A percentile compares a stretch with the other conserved stretches of the same genome.
Evolutionary conservation across 139 green algal genomes (phyloP).

Genomic region (Chlorella sp.): DNA sequence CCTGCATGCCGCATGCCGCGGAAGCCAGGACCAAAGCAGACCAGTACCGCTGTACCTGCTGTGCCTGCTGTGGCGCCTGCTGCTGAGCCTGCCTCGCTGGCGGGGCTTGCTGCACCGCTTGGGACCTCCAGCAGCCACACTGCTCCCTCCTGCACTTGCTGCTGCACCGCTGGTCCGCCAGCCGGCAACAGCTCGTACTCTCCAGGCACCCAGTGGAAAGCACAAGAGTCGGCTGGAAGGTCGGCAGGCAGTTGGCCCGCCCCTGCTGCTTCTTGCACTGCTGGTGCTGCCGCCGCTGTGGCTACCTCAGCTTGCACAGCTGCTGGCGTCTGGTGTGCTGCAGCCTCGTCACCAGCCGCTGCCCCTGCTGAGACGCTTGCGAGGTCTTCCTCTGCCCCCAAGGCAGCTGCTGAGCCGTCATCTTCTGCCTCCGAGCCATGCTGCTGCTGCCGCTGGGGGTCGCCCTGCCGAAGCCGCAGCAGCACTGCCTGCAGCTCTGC

Average conservation of each 20-base stretch:
- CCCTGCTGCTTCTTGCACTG: background rate
- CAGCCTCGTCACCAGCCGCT: background rate
- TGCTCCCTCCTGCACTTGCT: background rate
- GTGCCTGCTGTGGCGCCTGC: background rate
- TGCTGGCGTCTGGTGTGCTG: background rate
- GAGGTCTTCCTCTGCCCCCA: background rate
- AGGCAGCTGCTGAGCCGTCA: too few species aligned
- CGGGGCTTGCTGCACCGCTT: background rate
- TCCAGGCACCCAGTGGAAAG: constrained; percentile 13
- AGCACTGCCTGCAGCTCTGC: background rate
- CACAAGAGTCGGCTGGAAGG: background rate
- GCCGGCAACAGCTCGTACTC: constrained; percentile 24
- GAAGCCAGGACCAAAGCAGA: background rate
- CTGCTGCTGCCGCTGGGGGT: too few species aligned
- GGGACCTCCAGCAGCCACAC: constrained; percentile 1
- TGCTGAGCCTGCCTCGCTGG: too few species aligned
- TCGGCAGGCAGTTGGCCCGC: background rate
- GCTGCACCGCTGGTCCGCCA: too few species aligned
- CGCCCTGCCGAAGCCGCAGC: background rate
- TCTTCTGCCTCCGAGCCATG: too few species aligned
- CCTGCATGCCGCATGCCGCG: background rate
- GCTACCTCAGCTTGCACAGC: background rate
- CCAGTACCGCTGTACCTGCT: constrained; percentile 9
- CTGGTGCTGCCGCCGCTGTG: background rate
- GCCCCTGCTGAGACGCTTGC: too few species aligned